Conservation (phyloP, 352 stramenopile species). For the Globisporangium radiosum region DNA sequence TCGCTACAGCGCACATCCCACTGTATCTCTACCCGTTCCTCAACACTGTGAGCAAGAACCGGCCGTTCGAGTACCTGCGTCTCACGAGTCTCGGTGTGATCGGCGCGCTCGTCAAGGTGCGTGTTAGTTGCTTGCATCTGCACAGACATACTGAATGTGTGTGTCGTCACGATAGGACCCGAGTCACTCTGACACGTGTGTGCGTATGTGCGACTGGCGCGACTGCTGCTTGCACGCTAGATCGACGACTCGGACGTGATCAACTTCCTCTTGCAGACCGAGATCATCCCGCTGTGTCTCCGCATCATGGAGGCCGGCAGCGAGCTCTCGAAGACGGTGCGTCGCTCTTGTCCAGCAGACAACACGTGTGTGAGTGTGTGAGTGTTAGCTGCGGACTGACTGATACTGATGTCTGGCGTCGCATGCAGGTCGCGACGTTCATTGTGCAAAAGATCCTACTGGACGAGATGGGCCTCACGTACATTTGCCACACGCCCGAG, state of each 20-base stretch:
- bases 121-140: not conserved
- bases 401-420: not conserved
- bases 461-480: constrained; percentile 97
- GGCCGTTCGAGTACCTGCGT: constrained; percentile 98
- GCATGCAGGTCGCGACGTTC: constrained; percentile 93
- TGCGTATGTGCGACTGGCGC: not conserved
- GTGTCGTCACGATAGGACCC: not conserved
- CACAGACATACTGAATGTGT: not conserved
- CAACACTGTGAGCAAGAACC: constrained; percentile 97
- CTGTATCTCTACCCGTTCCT: constrained; percentile 99
- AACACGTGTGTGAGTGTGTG: no score
- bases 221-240: constrained; percentile 21
- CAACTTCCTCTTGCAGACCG: constrained; percentile 98
- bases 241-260: constrained; percentile 99
- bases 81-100: constrained; percentile 98
- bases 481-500: constrained; percentile 98
- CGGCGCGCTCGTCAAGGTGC: constrained; percentile 96
- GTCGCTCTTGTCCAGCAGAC: constrained; percentile 1
- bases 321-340: constrained; percentile 96
- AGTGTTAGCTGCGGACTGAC: no score
- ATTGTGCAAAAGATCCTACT: constrained; percentile 99
- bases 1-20: constrained; percentile 90
- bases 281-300: constrained; percentile 99
- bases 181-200: no score
- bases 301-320: constrained; percentile 98